These are phyloP conservation scores for Metschnikowia dekortorum DNA, from an alignment of 805 yeast genomes.

Conservation along the genomic window DNA sequence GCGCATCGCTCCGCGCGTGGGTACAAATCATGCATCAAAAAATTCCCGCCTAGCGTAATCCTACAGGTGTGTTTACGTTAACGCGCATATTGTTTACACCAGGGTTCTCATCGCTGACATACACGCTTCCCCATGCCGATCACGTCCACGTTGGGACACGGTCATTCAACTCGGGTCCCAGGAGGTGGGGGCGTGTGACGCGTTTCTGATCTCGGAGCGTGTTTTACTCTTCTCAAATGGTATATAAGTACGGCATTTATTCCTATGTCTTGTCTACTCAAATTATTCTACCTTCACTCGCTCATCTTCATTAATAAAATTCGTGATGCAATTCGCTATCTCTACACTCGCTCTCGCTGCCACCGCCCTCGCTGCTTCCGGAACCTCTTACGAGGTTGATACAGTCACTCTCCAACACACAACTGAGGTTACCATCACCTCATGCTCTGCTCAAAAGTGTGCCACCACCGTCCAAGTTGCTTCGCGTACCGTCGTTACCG, in stretches of 20 bases:
- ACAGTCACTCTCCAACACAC: conserved; percentile 21
- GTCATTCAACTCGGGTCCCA: not conserved
- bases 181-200: conserved; percentile 2
- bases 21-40: not conserved
- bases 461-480: conserved; percentile 16
- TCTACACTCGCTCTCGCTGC: conserved; percentile 20
- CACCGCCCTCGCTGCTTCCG: conserved; percentile 20
- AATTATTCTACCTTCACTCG: not conserved
- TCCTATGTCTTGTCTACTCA: not conserved
- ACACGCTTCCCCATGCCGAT: conserved; percentile 3
- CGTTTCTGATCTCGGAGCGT: not conserved
- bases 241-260: conserved; percentile 1
- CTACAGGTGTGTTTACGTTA: not conserved
- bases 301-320: conserved; percentile 1
- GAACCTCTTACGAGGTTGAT: conserved; percentile 13
- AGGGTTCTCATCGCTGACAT: not conserved
- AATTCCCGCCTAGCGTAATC: too few species aligned
- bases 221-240: not conserved
- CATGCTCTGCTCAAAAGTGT: conserved; percentile 21
- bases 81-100: conserved; percentile 1
- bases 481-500: conserved; percentile 16
- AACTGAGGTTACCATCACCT: conserved; percentile 26
- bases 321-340: conserved; percentile 21
- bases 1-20: not conserved
- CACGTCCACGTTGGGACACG: not conserved